phyloP scores from a whole-genome alignment of 768 basidiomycete species.

The Trametes cubensis region DNA sequence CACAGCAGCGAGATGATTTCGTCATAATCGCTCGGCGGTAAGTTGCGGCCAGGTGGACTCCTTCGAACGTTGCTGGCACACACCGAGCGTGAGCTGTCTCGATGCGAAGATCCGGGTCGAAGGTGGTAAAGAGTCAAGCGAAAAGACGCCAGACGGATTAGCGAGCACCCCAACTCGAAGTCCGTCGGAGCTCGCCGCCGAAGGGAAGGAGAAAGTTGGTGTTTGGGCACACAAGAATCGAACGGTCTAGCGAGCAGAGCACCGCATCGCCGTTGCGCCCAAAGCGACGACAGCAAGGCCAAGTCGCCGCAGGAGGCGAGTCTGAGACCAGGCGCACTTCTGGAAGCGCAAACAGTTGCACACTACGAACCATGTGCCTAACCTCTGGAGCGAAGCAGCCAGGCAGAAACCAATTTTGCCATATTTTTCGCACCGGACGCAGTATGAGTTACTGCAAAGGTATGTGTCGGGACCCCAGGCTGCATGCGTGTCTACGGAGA shows the following conservation, averaged over 20 bases:
- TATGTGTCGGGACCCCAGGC: conserved; percentile 12
- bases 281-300: conserved; percentile 7
- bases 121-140: conserved; percentile 6
- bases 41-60: conserved; percentile 3
- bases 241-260: conserved; percentile 9
- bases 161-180: conserved; percentile 8
- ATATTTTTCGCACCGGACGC: conserved; percentile 20
- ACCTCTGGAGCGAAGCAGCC: conserved; percentile 1
- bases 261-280: conserved; percentile 8
- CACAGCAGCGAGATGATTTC: background rate
- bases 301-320: conserved; percentile 11
- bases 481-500: background rate
- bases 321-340: conserved; percentile 7
- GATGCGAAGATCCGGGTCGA: conserved; percentile 10
- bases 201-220: background rate
- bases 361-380: conserved; percentile 14
- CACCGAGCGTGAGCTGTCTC: background rate
- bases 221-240: conserved; percentile 1
- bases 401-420: conserved; percentile 11
- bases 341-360: conserved; percentile 21
- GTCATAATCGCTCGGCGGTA: conserved; percentile 13
- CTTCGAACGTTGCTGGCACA: background rate
- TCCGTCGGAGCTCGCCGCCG: conserved; percentile 14
- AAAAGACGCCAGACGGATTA: conserved; percentile 10
- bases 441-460: conserved; percentile 6